Evolutionary conservation across 2,329 filamentous ascomycete species (phyloP), one percentile per base, ranked within the genome.

Genomic region (Colletotrichum incanum): DNA sequence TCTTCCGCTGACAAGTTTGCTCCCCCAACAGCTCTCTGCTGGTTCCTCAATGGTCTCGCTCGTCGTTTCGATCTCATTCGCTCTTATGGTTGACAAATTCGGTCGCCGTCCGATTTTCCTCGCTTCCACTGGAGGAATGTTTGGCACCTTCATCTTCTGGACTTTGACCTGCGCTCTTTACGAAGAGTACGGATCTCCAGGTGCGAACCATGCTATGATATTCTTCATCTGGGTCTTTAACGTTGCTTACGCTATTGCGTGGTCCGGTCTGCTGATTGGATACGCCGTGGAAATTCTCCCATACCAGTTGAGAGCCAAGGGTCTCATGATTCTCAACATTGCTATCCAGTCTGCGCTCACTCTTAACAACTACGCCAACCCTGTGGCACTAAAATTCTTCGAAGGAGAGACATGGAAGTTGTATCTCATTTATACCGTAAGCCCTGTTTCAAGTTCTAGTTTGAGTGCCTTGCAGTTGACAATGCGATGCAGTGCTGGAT

Each of bases 281-380:
- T 91, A 91, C 74, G 85, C 87, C 1, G 84, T 89, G 8, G 89
- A 91, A 79, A 82, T 91, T 31, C 82, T 90, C 12, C 89, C 89
- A 0, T 91, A 89, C 80, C 83, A 85, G 62, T 81, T 90, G 34
- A 87, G 89, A 59, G 87, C 87, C 73, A 88, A 88, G 82, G 87
- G 87, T 50, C 87, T 90, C 82, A 89, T 88, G 84, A 84, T 92
- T 75, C 89, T 92, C 86, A 91, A 92, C 78, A 86, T 92, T 65
- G 88, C 86, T 20, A 85, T 92, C 31, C 89, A 92, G 79, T 87
- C 88, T 49, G 84, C 89, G 41, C 82, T 92, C 39, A 88, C 89
- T 54, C 84, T 92, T 72, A 88, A 72, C 72, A 74, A 72, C 55
- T 73, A 77, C 47, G 65, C 72, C 61, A 77, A 77, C 65, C 74